Conservation (phyloP, 352 stramenopile genomes). For the Pilasporangium apinafurcum region DNA sequence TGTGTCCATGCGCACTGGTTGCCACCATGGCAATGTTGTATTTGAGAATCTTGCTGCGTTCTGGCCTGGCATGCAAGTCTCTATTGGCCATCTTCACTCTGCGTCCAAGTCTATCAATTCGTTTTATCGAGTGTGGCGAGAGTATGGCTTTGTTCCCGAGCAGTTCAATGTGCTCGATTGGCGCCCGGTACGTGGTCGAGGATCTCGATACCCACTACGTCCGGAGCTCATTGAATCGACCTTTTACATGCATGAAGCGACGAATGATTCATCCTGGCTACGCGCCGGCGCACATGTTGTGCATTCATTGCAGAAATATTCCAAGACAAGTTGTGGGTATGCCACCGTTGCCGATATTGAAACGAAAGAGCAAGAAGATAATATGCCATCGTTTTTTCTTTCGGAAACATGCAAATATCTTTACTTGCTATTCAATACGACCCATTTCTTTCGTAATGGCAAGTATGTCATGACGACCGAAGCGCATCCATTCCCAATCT, state of each 20-base stretch:
- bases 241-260: constrained; percentile 94
- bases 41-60: constrained; percentile 93
- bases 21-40: constrained; percentile 33
- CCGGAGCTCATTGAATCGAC: constrained; percentile 97
- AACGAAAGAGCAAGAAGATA: constrained; percentile 87
- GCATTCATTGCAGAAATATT: constrained; percentile 86
- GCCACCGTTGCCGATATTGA: constrained; percentile 85
- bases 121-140: constrained; percentile 93
- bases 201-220: constrained; percentile 89
- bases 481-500: constrained; percentile 90
- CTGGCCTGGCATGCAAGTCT: constrained; percentile 94
- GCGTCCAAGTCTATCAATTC: constrained; percentile 89
- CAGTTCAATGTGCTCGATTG: constrained; percentile 90
- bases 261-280: constrained; percentile 76
- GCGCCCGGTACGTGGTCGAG: constrained; percentile 51
- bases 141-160: constrained; percentile 96
- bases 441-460: constrained; percentile 84
- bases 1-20: constrained; percentile 80
- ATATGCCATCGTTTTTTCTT: constrained; percentile 99
- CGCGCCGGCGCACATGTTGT: constrained; percentile 73
- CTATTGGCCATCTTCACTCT: constrained; percentile 86
- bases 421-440: constrained; percentile 93
- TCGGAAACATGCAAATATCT: constrained; percentile 99
- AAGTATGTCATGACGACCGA: constrained; percentile 97
- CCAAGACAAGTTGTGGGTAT: constrained; percentile 92